Evolutionary conservation across 192 early-diverging fungal species (phyloP), one percentile per base, ranked within the genome.

Genomic region (Umbelopsis sp.): DNA sequence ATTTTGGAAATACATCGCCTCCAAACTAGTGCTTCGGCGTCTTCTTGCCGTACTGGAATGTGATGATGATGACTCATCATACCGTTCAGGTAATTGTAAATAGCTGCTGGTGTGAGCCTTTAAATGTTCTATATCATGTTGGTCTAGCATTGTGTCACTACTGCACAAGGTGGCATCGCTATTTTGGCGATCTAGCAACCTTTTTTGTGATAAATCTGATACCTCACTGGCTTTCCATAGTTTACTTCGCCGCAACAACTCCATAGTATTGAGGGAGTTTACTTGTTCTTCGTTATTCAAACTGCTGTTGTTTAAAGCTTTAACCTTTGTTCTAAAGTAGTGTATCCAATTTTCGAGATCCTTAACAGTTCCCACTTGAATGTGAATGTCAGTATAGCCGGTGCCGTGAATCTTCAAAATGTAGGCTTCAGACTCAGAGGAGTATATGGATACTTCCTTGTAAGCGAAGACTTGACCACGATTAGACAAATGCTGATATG

Each of bases 381-480:
- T 65, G 44, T 46, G 50, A 13, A 67, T 27, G 33, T 72, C 71
- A 21, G 21, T 33, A 9, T 16, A 72, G 6, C 58, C 47, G 7
- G 16, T 16, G 18, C 71, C 71, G 37, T 72, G 71, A 16, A 72
- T 18, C 45, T 67, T 72, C 8, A 72, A 30, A 13, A 67, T 49
- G 33, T 72, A 65, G 0, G 41, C 49, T 50, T 67, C 58, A 20
- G 46, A 18, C 3, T 49, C 15, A 16, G 22, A 15, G 4, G 64
- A 67, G 16, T 18, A 61, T n/a, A 72, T 50, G 11, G 71, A 67
- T 11, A 49, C 71, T 4, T 67, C 64, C 41, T 48, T 45, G 49
- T 67, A 72, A 30, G 30, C 64, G 67, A 67, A 72, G 2, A 72
- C 65, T 49, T 46, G 45, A 16, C 71, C 71, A 67, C 23, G 21